Percentiles rank a stretch among this genome's conserved stretches.
Conservation (phyloP, 2,329 filamentous ascomycete genomes). For the Polytolypa hystricis region DNA sequence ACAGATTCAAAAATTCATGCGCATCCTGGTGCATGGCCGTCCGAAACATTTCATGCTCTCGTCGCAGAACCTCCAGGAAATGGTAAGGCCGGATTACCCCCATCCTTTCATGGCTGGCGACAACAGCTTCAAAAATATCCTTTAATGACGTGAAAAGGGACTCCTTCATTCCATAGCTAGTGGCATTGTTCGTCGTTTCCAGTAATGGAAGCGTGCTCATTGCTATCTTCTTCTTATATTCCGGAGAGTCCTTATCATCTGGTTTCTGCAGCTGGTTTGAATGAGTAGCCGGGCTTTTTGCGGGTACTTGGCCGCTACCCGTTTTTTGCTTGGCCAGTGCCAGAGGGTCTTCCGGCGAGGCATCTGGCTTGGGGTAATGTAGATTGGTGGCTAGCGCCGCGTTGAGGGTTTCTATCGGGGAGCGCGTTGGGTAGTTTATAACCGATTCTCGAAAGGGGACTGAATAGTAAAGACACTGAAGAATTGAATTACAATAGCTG, state of each 20-base stretch:
- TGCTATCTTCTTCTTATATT: slow-evolving; percentile 96
- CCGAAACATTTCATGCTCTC: slow-evolving; percentile 94
- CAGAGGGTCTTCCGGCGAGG: slow-evolving; percentile 40
- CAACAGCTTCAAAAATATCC: slow-evolving; percentile 88
- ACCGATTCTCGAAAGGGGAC: slow-evolving; percentile 88
- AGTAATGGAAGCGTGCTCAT: slow-evolving; percentile 78
- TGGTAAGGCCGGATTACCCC: slow-evolving; percentile 86
- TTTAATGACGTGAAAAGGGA: slow-evolving; percentile 90
- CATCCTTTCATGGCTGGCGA: slow-evolving; percentile 67
- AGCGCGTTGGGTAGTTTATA: slow-evolving; percentile 72
- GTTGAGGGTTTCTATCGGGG: slow-evolving; percentile 59
- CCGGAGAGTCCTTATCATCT: slow-evolving; percentile 90
- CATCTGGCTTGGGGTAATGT: slow-evolving; percentile 53
- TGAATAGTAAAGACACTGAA: slow-evolving; percentile 95
- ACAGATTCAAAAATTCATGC: slow-evolving; percentile 88
- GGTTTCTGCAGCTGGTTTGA: slow-evolving; percentile 52
- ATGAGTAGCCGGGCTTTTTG: slow-evolving; percentile 41
- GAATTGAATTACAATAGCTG: slow-evolving; percentile 97
- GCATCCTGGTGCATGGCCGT: slow-evolving; percentile 97
- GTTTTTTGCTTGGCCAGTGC: slow-evolving; percentile 37
- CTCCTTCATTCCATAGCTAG: slow-evolving; percentile 82
- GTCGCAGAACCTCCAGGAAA: slow-evolving; percentile 85
- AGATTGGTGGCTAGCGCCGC: slow-evolving; percentile 34
- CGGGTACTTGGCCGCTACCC: slow-evolving; percentile 16
- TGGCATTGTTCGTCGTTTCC: slow-evolving; percentile 71